Base-by-base conservation (phyloP, 257 asterid species). In the Ilex aquifolium region DNA sequence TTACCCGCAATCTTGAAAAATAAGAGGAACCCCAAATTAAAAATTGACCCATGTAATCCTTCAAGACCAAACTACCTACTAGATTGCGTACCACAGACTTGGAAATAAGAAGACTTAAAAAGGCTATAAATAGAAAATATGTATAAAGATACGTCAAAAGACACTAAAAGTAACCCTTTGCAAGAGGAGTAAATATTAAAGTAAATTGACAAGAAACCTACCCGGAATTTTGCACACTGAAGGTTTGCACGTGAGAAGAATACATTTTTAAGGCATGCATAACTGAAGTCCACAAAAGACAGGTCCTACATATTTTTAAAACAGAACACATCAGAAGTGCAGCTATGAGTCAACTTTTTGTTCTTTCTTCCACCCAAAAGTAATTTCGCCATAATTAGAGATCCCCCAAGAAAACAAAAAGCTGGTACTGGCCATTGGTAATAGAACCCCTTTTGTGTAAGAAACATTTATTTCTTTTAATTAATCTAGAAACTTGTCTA, bases 171-270 rank as follows among this genome's bases (percentile, higher is more conserved):
- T 36, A 36, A 36, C 42, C 42, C 27, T 21, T 21, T 21, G 27
- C 27, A 21, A 21, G 27, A 21, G 27, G 27, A 21, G 27, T 21
- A 21, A 36, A 4, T 36, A 36, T 8, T 36, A 36, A 36, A 36
- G 5, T 36, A 4, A 4, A 36, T 36, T 36, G 42, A 36, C 42
- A 36, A 36, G 42, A 69, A 49, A 63, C 73, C 67, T 76, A 86
- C 97, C 84, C 73, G 82, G 79, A 91, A 91, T 72, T 91, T 88
- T 46, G 98, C 96, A 67, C 88, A 77, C 61, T 91, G 98, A 68
- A 91, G 98, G 78, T 88, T 82, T 62, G 98, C 95, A 63, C 95
- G 92, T 64, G 96, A 91, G 71, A 91, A 88, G 83, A 91, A 86
- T 52, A 86, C 95, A 50, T 68, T 80, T 59, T 79, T 86, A n/a